Conservation (phyloP, 2,329 filamentous ascomycete genomes). For the Diaporthe velutina region DNA sequence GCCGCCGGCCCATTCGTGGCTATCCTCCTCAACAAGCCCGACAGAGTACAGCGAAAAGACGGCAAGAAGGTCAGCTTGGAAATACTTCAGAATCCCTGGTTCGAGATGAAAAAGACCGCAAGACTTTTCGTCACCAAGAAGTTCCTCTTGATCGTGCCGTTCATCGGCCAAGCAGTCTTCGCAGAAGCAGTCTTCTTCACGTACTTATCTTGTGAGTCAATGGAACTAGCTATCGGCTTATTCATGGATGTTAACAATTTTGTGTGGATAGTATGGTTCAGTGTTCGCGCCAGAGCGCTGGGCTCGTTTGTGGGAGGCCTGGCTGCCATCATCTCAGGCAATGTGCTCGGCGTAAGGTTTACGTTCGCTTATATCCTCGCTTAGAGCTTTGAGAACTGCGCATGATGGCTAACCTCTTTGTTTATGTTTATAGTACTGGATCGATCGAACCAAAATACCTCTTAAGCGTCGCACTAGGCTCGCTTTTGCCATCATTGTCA, state of each 20-base stretch:
- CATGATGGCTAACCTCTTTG: conserved; percentile 40
- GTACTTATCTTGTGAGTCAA: conserved; percentile 63
- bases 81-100: conserved; percentile 67
- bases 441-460: conserved; percentile 69
- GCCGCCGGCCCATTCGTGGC: conserved; percentile 74
- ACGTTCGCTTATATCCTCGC: conserved; percentile 41
- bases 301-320: conserved; percentile 79
- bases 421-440: conserved; percentile 56
- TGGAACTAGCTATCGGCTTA: background rate
- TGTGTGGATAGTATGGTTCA: conserved; percentile 70
- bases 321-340: conserved; percentile 74
- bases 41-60: conserved; percentile 74
- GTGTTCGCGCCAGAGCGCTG: conserved; percentile 75
- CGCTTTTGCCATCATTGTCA: conserved; percentile 66
- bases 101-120: conserved; percentile 71
- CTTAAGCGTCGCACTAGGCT: conserved; percentile 66
- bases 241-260: background rate
- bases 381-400: background rate
- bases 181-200: conserved; percentile 81
- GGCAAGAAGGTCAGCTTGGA: conserved; percentile 71
- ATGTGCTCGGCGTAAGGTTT: conserved; percentile 69
- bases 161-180: conserved; percentile 80
- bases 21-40: conserved; percentile 71
- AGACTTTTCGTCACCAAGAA: conserved; percentile 71
- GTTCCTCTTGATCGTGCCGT: conserved; percentile 74